Evolutionary conservation across 805 yeast species (phyloP), one percentile per base, ranked within the genome.

Genomic region (Torulaspora franciscae): DNA sequence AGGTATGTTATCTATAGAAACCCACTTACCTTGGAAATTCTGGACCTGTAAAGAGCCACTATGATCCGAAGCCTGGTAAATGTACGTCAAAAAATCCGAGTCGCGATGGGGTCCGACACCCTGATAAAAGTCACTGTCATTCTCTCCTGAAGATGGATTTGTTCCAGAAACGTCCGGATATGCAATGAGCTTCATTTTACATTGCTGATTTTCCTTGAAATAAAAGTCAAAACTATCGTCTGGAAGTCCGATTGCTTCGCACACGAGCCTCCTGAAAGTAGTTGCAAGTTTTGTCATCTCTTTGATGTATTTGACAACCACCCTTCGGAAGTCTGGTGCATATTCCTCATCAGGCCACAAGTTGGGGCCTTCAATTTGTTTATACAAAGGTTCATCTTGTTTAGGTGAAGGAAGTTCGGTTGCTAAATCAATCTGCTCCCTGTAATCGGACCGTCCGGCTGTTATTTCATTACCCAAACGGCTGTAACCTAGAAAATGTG

Each of bases 41-140:
- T 76, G 74, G 7, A 78, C 83, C 52, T 79, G 80, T 29, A 79
- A 65, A 1, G 82, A 78, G 30, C 76, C 70, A 3, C 57, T 61
- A 45, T 73, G 77, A 11, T 61, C 65, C 1, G 76, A 66, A 8
- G 79, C 84, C 55, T 81, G 85, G 51, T 72, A 75, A 9, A 81
- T 77, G 56, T 71, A 77, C 0, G 85, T 80, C 24, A 81, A 56
- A 54, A 81, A 68, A 43, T 79, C 84, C 3, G 81, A 76, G 54
- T 83, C 89, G 46, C 84, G 72, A 55, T 82, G 88, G 3, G 84
- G 81, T 1, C 85, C 85, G 13, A 73, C 76, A 0, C 83, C 84
- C 52, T 76, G 81, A 8, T 45, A 62, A 6, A 60, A 57, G 15
- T 58, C 65, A 58, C 17, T 33, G 4, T 65, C 55, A 7, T 30